phyloP scores from a whole-genome alignment of 352 stramenopile species.

The Thalassiosira mediterranea region DNA sequence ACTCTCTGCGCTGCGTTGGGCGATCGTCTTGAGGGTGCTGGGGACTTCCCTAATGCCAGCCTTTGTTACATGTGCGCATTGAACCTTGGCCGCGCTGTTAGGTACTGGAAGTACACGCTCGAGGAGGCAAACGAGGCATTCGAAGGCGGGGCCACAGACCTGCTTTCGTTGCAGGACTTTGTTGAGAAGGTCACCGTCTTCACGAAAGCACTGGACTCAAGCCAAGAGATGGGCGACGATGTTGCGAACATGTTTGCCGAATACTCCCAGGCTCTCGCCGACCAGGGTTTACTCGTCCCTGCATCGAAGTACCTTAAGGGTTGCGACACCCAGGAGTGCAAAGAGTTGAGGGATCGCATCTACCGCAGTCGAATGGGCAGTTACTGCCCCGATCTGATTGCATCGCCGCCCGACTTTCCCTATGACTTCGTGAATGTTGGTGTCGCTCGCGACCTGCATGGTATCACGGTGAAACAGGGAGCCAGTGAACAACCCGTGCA shows the following conservation, averaged over 20 bases:
- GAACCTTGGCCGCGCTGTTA: constrained; percentile 84
- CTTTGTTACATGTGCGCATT: constrained; percentile 97
- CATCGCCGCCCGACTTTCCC: constrained; percentile 74
- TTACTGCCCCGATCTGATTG: constrained; percentile 48
- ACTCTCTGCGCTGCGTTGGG: constrained; percentile 93
- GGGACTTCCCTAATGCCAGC: constrained; percentile 90
- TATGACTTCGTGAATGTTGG: constrained; percentile 64
- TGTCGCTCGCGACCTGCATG: constrained; percentile 50
- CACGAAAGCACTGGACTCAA: constrained; percentile 82
- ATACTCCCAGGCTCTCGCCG: constrained; percentile 90
- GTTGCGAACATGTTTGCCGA: constrained; percentile 90
- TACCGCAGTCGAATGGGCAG: constrained; percentile 70
- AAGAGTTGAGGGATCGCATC: constrained; percentile 70
- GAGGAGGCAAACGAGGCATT: constrained; percentile 82
- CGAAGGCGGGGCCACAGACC: constrained; percentile 58
- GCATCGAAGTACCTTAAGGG: constrained; percentile 92
- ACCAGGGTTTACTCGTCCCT: constrained; percentile 91
- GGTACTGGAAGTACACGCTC: constrained; percentile 90
- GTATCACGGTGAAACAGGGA: constrained; percentile 45
- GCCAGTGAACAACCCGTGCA: constrained; percentile 13
- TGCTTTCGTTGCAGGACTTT: constrained; percentile 92
- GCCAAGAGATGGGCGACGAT: constrained; percentile 88
- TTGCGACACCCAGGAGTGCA: constrained; percentile 62
- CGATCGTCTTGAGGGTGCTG: constrained; percentile 88
- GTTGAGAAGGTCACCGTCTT: constrained; percentile 97